A percentile compares a stretch with the other conserved stretches of the same genome.
Evolutionary conservation across 305 asterid genomes (phyloP).

Genomic region (Nicotiana rustica): DNA sequence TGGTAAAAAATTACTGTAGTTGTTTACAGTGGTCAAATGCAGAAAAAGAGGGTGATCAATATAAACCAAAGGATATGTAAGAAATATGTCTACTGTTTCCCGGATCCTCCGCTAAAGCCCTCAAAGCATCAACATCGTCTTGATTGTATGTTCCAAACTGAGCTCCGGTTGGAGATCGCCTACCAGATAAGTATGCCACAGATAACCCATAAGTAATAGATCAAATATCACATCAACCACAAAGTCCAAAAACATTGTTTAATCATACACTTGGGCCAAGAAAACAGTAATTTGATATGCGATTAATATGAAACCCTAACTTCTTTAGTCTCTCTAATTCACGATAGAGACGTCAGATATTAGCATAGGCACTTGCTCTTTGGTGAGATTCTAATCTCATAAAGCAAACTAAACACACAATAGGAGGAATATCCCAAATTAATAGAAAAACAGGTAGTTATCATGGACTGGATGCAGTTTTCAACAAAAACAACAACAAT

Average conservation of each 20-base stretch:
- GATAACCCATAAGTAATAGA: conserved; percentile 55
- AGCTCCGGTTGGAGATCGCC: conserved; percentile 63
- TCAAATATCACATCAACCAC: conserved; percentile 46
- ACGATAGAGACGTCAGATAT: not conserved
- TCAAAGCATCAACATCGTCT: conserved; percentile 92
- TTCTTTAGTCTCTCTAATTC: conserved; percentile 1
- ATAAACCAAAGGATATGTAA: conserved; percentile 81
- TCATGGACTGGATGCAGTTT: not conserved
- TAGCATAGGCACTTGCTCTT: not conserved
- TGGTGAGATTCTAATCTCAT: conserved; percentile 26
- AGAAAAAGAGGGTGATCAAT: conserved; percentile 28
- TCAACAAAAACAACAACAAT: not conserved
- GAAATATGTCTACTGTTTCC: conserved; percentile 80
- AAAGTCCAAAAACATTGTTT: not conserved
- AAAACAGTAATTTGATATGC: not conserved
- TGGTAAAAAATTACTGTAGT: no score
- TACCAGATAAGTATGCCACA: conserved; percentile 89
- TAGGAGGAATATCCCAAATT: conserved; percentile 6
- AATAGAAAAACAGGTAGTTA: not conserved
- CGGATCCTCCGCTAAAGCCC: conserved; percentile 93
- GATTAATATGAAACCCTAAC: not conserved
- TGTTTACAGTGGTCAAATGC: not conserved
- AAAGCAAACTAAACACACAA: conserved; percentile 11
- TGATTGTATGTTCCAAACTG: conserved; percentile 80
- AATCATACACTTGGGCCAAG: not conserved